These are phyloP conservation scores for Nitzschia sp. DNA, from an alignment of 108 stramenopile species.

Conservation along the genomic window DNA sequence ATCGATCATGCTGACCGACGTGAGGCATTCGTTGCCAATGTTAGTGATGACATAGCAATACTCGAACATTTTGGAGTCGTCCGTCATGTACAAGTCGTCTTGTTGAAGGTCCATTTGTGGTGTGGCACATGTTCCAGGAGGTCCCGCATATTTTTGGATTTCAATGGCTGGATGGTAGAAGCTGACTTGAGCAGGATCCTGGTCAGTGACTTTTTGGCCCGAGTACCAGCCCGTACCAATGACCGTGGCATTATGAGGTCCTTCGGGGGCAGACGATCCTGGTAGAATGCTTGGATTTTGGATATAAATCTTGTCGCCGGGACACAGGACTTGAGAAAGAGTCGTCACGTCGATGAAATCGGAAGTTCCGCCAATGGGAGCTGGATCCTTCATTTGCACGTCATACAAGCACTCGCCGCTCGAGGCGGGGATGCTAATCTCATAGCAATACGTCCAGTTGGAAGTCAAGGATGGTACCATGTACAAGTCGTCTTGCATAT, in stretches of 20 bases:
- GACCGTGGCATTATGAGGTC: not conserved
- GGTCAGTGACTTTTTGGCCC: not conserved
- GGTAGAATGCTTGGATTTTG: not conserved
- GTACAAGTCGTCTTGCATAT: slow-evolving; percentile 4
- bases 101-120: not conserved
- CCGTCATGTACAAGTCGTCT: not conserved
- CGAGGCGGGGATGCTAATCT: not conserved
- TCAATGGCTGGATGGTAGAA: not conserved
- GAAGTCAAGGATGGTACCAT: not conserved
- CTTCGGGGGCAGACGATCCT: not conserved
- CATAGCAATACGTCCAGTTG: slow-evolving; percentile 3
- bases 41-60: not conserved
- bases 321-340: not conserved
- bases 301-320: not conserved
- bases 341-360: not conserved
- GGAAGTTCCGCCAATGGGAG: not conserved
- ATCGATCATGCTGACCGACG: not conserved
- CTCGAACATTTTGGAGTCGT: not conserved
- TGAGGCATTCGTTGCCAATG: not conserved
- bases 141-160: not conserved
- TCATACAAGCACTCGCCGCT: slow-evolving; percentile 7
- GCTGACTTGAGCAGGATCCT: not conserved
- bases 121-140: not conserved
- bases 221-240: not conserved
- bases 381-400: not conserved